Evolutionary conservation across 345 rosid species (phyloP), one percentile per base, ranked within the genome.

Genomic region (Eucalyptus virginea): DNA sequence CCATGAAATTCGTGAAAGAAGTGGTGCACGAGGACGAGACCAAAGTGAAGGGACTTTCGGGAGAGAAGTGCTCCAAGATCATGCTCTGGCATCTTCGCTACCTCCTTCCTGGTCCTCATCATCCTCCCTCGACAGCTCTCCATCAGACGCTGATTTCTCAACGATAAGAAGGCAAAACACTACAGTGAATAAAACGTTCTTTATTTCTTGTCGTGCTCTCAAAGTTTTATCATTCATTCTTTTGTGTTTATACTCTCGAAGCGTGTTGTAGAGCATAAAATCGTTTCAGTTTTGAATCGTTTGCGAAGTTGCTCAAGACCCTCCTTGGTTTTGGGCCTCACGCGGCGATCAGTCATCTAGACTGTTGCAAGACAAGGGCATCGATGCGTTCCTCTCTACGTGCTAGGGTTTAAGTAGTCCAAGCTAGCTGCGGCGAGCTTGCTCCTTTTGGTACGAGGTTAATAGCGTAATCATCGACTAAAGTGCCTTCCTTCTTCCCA

Each of bases 1-100:
- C 99, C 48, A 94, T 97, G 50, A 96, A 96, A 72, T 96, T 96
- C 56, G 98, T 97, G 91, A 96, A 96, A 86, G 92, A 97, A 94
- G 96, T 92, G 42, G 96, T 96, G 21, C 89, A 95, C 72, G 99
- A 96, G 90, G 99, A 96, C 42, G 98, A 97, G 92, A 92, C 94
- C 10, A 96, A 97, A 90, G 87, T 96, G 56, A 95, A 96, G 88
- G 98, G 99, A 72, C 94, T 96, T 88, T 95, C 98, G 44, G 87
- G 91, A 17, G 94, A 94, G 88, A 94, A 95, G 40, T 97, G 99
- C 94, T 96, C 98, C 17, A 97, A 94, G 91, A 91, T 97, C 92
- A 92, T 96, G 99, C 94, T 96, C 49, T 97, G 99, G 99, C 96
- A 94, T 67, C 96, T 97, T 89, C 91, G 88, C 50, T 92, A 92